Base-by-base conservation (phyloP, 371 early-diverging fungal species). In the Conidiobolus incongruus region DNA sequence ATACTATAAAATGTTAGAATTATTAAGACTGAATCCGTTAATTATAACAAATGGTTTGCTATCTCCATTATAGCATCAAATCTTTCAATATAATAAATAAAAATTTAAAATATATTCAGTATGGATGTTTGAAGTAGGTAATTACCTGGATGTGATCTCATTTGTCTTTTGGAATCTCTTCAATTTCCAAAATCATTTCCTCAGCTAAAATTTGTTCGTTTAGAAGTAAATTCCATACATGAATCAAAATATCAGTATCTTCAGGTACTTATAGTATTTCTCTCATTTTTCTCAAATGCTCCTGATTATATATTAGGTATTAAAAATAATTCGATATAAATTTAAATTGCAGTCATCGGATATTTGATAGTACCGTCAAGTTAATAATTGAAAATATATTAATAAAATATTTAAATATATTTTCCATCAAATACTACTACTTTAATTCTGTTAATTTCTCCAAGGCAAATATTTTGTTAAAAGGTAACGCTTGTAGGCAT, bases 81-180 rank as follows among this genome's bases (percentile, higher is more conserved):
- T 38, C 38, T 21, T 39, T 23, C 54, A 41, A 21, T 52, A 40
- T 4, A 13, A 23, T 17, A 12, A 3, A 11, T 24, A 3, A 45
- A 28, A 6, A 10, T 15, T 45, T 17, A 2, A 12, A 17, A 23
- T 12, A 3, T 12, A 34, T 24, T 11, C 11, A 35, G 4, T 6
- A 34, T 7, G 15, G 4, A 12, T 19, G 5, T 0, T 35, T 35
- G 15, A 22, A 43, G 28, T 17, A 10, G 7, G 11, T 56, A 40
- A 5, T 6, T 38, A 38, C 62, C 62, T 8, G 53, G 56, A 0
- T 56, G 53, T 22, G 62, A 30, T 38, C 48, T 23, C 56, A 61
- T 62, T 24, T 33, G 28, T 12, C 16, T 40, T 46, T 62, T 52
- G 12, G 56, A 63, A 26, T 50, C 57, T 36, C 45, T 28, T 62